These are phyloP conservation scores for Pyrenochaeta sp. DNA, from an alignment of 2,329 filamentous ascomycete genomes.

Conservation along the genomic window DNA sequence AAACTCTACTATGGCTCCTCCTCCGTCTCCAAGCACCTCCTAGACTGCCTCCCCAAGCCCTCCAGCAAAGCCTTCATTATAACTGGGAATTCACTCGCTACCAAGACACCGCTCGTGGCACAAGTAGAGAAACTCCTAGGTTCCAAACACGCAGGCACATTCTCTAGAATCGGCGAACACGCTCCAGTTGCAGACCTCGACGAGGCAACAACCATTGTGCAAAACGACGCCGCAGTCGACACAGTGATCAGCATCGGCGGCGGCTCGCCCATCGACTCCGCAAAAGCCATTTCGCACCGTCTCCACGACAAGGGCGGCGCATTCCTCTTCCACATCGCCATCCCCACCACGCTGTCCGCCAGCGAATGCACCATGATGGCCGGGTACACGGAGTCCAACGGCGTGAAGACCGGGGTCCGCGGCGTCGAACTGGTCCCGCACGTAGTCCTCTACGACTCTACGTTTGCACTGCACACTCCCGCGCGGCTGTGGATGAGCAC, in stretches of 20 bases:
- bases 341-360: conserved; percentile 54
- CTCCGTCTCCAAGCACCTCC: conserved; percentile 57
- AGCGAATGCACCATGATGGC: conserved; percentile 63
- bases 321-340: conserved; percentile 48
- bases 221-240: conserved; percentile 57
- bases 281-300: conserved; percentile 49
- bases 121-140: conserved; percentile 59
- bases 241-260: conserved; percentile 64
- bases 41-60: conserved; percentile 52
- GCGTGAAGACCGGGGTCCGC: conserved; percentile 59
- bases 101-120: conserved; percentile 61
- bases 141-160: conserved; percentile 60
- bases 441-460: conserved; percentile 62
- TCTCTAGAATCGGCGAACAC: conserved; percentile 63
- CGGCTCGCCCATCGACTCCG: conserved; percentile 61
- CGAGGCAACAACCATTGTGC: conserved; percentile 58
- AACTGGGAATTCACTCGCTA: conserved; percentile 62
- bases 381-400: conserved; percentile 59
- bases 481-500: conserved; percentile 59
- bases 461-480: conserved; percentile 61
- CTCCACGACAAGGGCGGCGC: conserved; percentile 44
- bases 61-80: conserved; percentile 65
- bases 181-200: conserved; percentile 63
- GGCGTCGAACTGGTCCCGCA: conserved; percentile 54
- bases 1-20: conserved; percentile 59